Evolutionary conservation across 1,284 basidiomycete species (phyloP).

Genomic region (Cutaneotrichosporon cyanovorans): DNA sequence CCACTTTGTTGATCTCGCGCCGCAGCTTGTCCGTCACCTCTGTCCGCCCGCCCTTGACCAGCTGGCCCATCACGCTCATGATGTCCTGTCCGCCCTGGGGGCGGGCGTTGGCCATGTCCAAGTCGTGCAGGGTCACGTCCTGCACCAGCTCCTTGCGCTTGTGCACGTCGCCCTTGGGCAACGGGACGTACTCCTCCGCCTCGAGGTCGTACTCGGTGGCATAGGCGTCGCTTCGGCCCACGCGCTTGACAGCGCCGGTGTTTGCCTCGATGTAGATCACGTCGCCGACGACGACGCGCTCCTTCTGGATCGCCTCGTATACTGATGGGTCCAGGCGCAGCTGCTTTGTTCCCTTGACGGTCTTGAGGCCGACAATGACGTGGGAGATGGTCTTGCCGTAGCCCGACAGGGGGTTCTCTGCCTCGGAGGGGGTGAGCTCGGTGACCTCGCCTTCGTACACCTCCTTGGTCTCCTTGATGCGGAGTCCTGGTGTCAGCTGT

Average conservation of each 20-base stretch:
- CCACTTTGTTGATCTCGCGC: slow-evolving; percentile 95
- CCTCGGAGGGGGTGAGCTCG: slow-evolving; percentile 88
- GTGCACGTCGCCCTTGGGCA: slow-evolving; percentile 97
- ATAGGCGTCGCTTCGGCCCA: slow-evolving; percentile 94
- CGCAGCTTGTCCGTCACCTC: slow-evolving; percentile 96
- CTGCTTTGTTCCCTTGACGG: slow-evolving; percentile 97
- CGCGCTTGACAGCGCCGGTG: slow-evolving; percentile 94
- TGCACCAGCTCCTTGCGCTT: slow-evolving; percentile 96
- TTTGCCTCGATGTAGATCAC: slow-evolving; percentile 94
- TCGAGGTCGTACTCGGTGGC: slow-evolving; percentile 98
- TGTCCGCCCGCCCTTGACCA: slow-evolving; percentile 87
- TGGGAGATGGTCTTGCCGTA: slow-evolving; percentile 98
- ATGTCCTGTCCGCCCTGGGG: slow-evolving; percentile 89
- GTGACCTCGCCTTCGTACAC: slow-evolving; percentile 99
- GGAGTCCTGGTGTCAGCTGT: slow-evolving; percentile 56
- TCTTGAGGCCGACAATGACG: slow-evolving; percentile 93
- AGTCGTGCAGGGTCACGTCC: slow-evolving; percentile 91
- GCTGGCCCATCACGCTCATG: slow-evolving; percentile 97
- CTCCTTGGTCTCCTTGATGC: slow-evolving; percentile 98
- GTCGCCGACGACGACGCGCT: slow-evolving; percentile 92
- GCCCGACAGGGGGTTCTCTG: slow-evolving; percentile 89
- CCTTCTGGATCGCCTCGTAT: slow-evolving; percentile 96
- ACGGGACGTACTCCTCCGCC: slow-evolving; percentile 93
- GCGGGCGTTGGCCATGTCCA: slow-evolving; percentile 93
- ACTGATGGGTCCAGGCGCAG: slow-evolving; percentile 88